phyloP scores from a whole-genome alignment of 2,329 filamentous ascomycete genomes.

The Botrytis cinerea region DNA sequence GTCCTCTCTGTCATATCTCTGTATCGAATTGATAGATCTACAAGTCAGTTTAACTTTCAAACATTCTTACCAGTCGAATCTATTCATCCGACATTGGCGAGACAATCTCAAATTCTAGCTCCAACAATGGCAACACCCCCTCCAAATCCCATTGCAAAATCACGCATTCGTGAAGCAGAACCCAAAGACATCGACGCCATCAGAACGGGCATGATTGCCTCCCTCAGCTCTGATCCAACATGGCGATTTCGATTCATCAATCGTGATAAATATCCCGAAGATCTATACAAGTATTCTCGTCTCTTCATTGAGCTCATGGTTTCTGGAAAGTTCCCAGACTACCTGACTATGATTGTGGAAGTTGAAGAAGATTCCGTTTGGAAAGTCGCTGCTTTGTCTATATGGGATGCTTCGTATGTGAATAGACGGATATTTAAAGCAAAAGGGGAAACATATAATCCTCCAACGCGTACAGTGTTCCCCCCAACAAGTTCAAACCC shows the following conservation, averaged over 20 bases:
- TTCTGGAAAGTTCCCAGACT: neutral
- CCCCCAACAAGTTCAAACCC: neutral
- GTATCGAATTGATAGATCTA: neutral
- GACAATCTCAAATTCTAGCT: neutral
- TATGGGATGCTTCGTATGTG: constrained; percentile 10
- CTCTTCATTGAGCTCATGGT: neutral
- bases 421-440: constrained; percentile 3
- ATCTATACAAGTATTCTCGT: neutral
- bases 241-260: constrained; percentile 4
- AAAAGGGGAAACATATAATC: neutral
- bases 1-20: neutral
- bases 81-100: neutral
- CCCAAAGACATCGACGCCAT: constrained; percentile 5
- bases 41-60: neutral
- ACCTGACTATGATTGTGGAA: neutral
- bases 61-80: neutral
- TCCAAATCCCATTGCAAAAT: neutral
- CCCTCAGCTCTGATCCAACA: neutral
- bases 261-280: constrained; percentile 11
- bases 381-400: constrained; percentile 1
- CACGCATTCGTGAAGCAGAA: constrained; percentile 15
- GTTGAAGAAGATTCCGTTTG: neutral
- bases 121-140: neutral
- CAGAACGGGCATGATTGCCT: neutral
- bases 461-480: neutral